Conservation (phyloP, 2,329 filamentous ascomycete genomes). For the Colletotrichum neosansevieriae region DNA sequence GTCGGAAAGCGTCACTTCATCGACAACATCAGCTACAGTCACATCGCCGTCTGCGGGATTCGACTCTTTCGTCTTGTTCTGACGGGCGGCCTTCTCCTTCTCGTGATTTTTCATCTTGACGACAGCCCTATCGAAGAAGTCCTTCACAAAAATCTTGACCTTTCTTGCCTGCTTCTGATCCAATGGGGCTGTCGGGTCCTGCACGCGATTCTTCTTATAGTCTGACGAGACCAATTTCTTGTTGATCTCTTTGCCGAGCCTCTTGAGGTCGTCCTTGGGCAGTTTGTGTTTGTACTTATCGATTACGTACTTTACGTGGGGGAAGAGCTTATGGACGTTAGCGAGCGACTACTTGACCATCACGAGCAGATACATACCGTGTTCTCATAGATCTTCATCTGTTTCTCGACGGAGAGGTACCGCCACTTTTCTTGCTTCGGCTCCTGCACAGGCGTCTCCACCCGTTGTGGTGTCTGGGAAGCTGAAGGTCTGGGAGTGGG, state of each 20-base stretch:
- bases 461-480: constrained; percentile 74
- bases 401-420: constrained; percentile 80
- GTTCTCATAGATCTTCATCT: constrained; percentile 95
- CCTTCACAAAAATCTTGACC: constrained; percentile 81
- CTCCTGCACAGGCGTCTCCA: constrained; percentile 66
- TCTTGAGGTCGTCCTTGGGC: constrained; percentile 80
- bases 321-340: constrained; percentile 72
- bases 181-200: constrained; percentile 78
- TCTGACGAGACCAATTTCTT: constrained; percentile 94
- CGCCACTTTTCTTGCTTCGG: constrained; percentile 79
- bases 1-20: constrained; percentile 56
- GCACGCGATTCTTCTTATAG: constrained; percentile 89
- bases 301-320: constrained; percentile 85
- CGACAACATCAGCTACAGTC: constrained; percentile 49
- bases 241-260: constrained; percentile 74
- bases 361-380: constrained; percentile 71
- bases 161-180: constrained; percentile 83
- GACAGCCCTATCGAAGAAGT: constrained; percentile 89
- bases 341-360: background rate
- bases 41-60: constrained; percentile 42
- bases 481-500: constrained; percentile 65
- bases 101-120: constrained; percentile 78
- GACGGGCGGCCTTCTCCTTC: constrained; percentile 67
- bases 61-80: constrained; percentile 41
- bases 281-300: constrained; percentile 90